Conservation (phyloP, 495 filamentous ascomycete species). For the Staphylotrichum tortipilum region DNA sequence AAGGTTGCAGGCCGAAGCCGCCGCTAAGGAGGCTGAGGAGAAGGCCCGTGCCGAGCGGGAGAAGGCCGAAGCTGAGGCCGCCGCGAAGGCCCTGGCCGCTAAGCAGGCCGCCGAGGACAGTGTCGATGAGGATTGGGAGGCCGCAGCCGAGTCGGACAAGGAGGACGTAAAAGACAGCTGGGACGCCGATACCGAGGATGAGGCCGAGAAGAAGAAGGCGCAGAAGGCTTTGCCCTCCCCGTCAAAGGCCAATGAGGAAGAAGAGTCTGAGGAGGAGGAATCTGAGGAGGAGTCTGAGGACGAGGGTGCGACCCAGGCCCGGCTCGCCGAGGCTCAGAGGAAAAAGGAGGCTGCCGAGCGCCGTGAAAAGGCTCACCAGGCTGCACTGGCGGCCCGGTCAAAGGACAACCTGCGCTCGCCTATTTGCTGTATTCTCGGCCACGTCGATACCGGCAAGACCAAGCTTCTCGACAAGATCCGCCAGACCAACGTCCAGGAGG, state of each 20-base stretch:
- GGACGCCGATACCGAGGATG: conserved; percentile 81
- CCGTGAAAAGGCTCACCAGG: conserved; percentile 79
- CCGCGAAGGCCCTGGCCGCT: conserved; percentile 45
- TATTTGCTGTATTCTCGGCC: conserved; percentile 98
- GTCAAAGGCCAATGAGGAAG: conserved; percentile 13
- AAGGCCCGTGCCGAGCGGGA: conserved; percentile 43
- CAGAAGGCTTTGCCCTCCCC: conserved; percentile 27
- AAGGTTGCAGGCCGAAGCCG: conserved; percentile 55
- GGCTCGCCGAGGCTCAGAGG: conserved; percentile 58
- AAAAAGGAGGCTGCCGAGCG: conserved; percentile 90
- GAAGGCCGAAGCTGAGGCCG: conserved; percentile 45
- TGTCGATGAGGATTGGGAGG: conserved; percentile 79
- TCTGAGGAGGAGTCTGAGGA: conserved; percentile 51
- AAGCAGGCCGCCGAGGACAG: conserved; percentile 50
- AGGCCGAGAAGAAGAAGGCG: conserved; percentile 39
- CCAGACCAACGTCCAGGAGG: conserved; percentile 98
- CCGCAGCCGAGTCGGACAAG: conserved; percentile 62
- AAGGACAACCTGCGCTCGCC: conserved; percentile 92
- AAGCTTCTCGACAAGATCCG: conserved; percentile 98
- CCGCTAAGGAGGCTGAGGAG: conserved; percentile 50
- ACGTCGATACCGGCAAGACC: conserved; percentile 99
- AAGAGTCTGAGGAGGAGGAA: conserved; percentile 23
- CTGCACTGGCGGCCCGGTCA: conserved; percentile 82
- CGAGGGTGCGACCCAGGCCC: conserved; percentile 58
- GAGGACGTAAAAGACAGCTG: conserved; percentile 85